These are phyloP conservation scores for Paraphoma chrysanthemicola DNA, from an alignment of 2,329 filamentous ascomycete genomes.

Conservation along the genomic window DNA sequence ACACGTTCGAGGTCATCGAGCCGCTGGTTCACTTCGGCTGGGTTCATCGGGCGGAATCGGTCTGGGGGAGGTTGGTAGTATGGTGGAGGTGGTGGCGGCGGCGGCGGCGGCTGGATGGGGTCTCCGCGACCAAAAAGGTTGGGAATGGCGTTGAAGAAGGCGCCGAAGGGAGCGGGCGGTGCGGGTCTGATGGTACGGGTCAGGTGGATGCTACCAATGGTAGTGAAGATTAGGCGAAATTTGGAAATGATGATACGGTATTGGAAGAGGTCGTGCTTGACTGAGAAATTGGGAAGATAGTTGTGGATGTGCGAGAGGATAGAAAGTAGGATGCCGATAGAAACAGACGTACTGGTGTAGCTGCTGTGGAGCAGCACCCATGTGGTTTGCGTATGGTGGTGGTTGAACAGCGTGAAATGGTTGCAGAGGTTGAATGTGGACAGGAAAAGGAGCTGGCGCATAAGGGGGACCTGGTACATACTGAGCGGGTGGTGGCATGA, in stretches of 20 bases:
- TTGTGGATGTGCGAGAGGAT: neutral
- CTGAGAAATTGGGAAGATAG: neutral
- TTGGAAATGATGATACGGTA: constrained; percentile 8
- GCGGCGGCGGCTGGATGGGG: neutral
- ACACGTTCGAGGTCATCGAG: neutral
- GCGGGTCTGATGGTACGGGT: constrained; percentile 13
- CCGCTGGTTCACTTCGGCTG: neutral
- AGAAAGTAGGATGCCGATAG: neutral
- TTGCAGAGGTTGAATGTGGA: neutral
- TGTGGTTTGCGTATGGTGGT: neutral
- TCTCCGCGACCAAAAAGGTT: neutral
- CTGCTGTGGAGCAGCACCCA: constrained; percentile 3
- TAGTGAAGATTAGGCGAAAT: neutral
- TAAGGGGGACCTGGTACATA: constrained; percentile 15
- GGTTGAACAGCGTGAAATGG: constrained; percentile 3
- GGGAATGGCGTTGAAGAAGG: neutral
- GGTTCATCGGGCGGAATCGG: neutral
- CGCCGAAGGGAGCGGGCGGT: neutral
- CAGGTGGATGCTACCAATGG: constrained; percentile 10
- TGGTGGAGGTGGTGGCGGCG: neutral
- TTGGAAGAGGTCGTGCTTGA: neutral
- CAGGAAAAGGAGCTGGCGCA: neutral
- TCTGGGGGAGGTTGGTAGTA: neutral
- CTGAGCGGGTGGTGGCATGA: constrained; percentile 8
- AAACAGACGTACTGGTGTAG: constrained; percentile 3